Evolutionary conservation across 345 rosid genomes (phyloP).

Genomic region (Aurinia saxatilis): DNA sequence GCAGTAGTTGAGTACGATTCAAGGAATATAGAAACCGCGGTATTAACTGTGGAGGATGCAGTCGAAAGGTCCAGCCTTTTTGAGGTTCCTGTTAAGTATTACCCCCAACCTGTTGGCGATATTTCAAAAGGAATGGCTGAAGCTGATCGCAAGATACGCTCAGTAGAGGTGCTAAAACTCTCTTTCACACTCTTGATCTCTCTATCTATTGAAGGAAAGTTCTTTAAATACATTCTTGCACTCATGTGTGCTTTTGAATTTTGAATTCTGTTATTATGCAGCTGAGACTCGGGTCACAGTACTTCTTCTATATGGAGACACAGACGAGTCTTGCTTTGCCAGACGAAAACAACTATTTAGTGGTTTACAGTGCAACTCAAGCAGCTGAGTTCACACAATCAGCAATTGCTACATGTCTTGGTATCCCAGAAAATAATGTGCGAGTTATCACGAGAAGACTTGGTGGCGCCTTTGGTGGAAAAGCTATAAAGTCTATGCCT

Average conservation of each 20-base stretch:
- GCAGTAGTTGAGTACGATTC: constrained; percentile 57
- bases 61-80: constrained; percentile 56
- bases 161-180: constrained; percentile 46
- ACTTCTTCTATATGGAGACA: constrained; percentile 82
- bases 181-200: background rate
- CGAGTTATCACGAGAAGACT: constrained; percentile 83
- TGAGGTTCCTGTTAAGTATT: constrained; percentile 47
- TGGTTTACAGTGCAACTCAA: constrained; percentile 64
- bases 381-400: constrained; percentile 54
- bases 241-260: background rate
- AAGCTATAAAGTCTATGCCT: constrained; percentile 62
- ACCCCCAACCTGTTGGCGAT: constrained; percentile 62
- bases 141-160: constrained; percentile 64
- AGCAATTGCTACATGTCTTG: constrained; percentile 65
- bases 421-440: constrained; percentile 64
- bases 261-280: constrained; percentile 11
- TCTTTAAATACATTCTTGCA: background rate
- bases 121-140: constrained; percentile 65
- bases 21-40: constrained; percentile 47
- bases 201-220: background rate
- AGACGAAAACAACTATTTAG: constrained; percentile 75
- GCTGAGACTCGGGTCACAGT: constrained; percentile 78
- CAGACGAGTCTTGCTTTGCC: constrained; percentile 88
- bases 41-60: constrained; percentile 82
- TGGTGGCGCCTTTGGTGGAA: constrained; percentile 96